Evolutionary conservation across 2,329 filamentous ascomycete species (phyloP), one percentile per base, ranked within the genome.

Genomic region (Aspergillaceae sp.): DNA sequence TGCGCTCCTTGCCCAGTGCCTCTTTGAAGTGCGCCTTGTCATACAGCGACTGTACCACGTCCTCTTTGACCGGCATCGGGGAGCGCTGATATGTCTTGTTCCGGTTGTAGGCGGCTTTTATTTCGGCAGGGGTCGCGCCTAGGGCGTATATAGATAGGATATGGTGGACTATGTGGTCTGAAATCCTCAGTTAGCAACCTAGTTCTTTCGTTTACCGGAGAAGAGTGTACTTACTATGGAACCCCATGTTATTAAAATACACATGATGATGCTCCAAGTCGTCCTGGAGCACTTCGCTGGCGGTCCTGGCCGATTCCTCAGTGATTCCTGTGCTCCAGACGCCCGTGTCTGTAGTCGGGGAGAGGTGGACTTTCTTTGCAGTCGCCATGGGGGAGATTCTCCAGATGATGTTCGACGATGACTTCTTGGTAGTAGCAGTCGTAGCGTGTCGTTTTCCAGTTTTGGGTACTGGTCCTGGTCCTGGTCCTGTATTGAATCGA

Each of bases 121-220:
- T 73, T 11, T 77, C 63, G 0, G 73, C 61, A 0, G 82, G 63
- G 0, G 75, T 67, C 5, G 86, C 87, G 1, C 84, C 83, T 1
- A 92, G 80, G 32, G 85, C 84, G 62, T 84, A 94, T 29, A 92
- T 71, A 10, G 82, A 82, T 7, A 94, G 76, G 4, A 94, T 68
- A 33, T 88, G 82, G 56, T 95, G 89, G 3, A 75, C 76, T 49
- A 92, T 87, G 58, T 95, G 89, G 62, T 95, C 69, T 71, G 42
- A 5, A 29, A 5, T 6, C 10, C 5, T 35, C 5, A n/a, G 46
- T 56, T 38, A 58, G 46, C 8, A 7, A 7, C 4, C 7, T 5
- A 3, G 2, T 29, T 35, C 26, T 3, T 11, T 10, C 38, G 33
- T 19, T 40, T 10, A 40, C 6, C 8, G 2, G n/a, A n/a, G n/a